These are phyloP conservation scores for Apiosordaria backusii DNA, from an alignment of 495 filamentous ascomycete species.

Conservation along the genomic window DNA sequence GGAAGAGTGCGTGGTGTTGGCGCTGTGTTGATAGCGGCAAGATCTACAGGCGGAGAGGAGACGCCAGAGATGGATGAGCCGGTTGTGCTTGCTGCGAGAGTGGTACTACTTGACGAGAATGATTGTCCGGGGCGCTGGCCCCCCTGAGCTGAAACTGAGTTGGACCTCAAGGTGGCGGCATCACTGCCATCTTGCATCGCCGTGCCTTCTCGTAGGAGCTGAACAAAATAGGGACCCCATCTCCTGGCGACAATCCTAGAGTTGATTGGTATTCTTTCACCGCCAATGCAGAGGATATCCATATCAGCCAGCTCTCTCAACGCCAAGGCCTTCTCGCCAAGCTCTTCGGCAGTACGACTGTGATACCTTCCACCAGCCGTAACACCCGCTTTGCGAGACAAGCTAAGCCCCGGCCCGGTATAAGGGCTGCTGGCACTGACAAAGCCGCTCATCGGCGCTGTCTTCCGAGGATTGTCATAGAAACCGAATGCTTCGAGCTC, in stretches of 20 bases:
- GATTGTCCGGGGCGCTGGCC: slow-evolving; percentile 70
- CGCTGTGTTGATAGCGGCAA: slow-evolving; percentile 43
- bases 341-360: slow-evolving; percentile 70
- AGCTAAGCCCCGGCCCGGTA: slow-evolving; percentile 46
- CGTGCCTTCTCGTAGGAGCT: slow-evolving; percentile 74
- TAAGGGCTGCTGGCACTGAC: slow-evolving; percentile 73
- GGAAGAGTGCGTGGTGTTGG: slow-evolving; percentile 53
- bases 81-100: slow-evolving; percentile 37
- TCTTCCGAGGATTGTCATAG: slow-evolving; percentile 85
- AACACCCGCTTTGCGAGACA: slow-evolving; percentile 59
- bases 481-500: slow-evolving; percentile 95
- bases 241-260: slow-evolving; percentile 79
- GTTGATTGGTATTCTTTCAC: slow-evolving; percentile 90
- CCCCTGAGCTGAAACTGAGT: slow-evolving; percentile 38
- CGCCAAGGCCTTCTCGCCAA: slow-evolving; percentile 75
- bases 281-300: slow-evolving; percentile 87
- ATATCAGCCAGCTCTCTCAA: slow-evolving; percentile 91
- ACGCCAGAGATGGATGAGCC: slow-evolving; percentile 33
- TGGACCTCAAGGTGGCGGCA: slow-evolving; percentile 41
- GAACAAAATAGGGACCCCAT: slow-evolving; percentile 95
- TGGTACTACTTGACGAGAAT: slow-evolving; percentile 51
- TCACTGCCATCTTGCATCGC: slow-evolving; percentile 54
- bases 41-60: slow-evolving; percentile 34
- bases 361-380: slow-evolving; percentile 64
- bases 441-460: slow-evolving; percentile 72